Base-by-base conservation (phyloP, 129 eudicot genomes). In the Arctium lappa region DNA sequence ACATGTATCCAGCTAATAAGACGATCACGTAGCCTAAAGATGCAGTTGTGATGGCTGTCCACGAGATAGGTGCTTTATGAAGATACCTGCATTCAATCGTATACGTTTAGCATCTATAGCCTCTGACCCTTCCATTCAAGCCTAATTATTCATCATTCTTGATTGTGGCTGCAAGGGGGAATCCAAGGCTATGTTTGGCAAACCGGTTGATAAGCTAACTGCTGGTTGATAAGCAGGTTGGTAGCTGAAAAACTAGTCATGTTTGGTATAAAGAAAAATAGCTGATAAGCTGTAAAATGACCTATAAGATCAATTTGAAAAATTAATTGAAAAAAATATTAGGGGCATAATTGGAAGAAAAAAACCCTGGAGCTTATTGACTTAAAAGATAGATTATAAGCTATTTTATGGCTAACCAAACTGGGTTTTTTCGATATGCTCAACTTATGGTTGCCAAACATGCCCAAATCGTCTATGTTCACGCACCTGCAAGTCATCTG, bases 401-500 rank as follows among this genome's bases (percentile, higher is more conserved):
- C 56, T 46, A 11, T 9, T 46, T 10, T 46, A 46, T 46, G 68
- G 66, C 66, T 60, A 60, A 4, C 66, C 8, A 60, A 18, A 60
- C 66, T 4, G 29, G 66, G 68, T 29, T 60, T 60, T 5, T n/a
- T 1, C 68, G n/a, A 60, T 16, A n/a, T 13, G 68, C 8, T 60
- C 27, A 60, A 60, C 68, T 50, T 50, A 16, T 16, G 18, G 62
- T 50, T 12, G 62, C 18, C 62, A 50, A 12, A 50, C 62, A 50
- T 50, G 62, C 18, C 62, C 2, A 12, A 50, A 50, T 2, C 13
- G 34, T 53, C 8, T 65, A 73, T 50, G 36, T 71, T 46, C 42
- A 80, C 88, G 39, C 78, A 88, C 94, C 94, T 82, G 69, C 98
- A 94, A 33, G 86, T 83, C 97, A 94, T 94, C 83, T 92, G 91